These are phyloP conservation scores for Daldinia grandis DNA, from an alignment of 495 filamentous ascomycete genomes.

Conservation along the genomic window DNA sequence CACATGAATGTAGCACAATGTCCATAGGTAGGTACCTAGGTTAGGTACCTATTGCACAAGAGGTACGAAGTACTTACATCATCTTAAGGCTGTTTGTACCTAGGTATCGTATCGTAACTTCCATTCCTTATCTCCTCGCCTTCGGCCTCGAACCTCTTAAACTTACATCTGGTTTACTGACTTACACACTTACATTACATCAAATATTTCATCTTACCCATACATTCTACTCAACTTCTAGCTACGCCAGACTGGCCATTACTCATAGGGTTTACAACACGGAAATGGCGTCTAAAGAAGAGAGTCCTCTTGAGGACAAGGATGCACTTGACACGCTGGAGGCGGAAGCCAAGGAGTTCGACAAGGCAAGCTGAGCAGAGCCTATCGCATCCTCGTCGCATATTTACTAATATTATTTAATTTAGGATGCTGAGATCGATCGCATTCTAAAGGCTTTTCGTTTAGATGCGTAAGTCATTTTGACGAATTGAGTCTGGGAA, in stretches of 20 bases:
- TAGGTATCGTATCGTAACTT: slow-evolving; percentile 20
- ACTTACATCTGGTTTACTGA: neutral
- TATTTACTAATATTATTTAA: slow-evolving; percentile 30
- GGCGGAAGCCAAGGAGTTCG: slow-evolving; percentile 86
- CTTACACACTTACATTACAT: neutral
- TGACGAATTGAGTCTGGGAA: neutral
- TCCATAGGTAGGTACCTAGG: neutral
- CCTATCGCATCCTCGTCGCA: neutral
- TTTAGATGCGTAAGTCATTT: slow-evolving; percentile 43
- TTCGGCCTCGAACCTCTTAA: neutral
- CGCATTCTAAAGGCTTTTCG: slow-evolving; percentile 90
- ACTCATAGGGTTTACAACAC: neutral
- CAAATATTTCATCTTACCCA: neutral
- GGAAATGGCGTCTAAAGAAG: slow-evolving; percentile 36
- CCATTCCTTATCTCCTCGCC: slow-evolving; percentile 18
- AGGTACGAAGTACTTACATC: too few relatives aligned
- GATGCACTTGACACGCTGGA: slow-evolving; percentile 87
- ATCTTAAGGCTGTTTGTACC: too few relatives aligned
- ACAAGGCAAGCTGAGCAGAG: slow-evolving; percentile 67
- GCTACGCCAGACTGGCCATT: neutral
- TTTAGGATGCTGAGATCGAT: slow-evolving; percentile 92
- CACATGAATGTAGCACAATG: too few relatives aligned
- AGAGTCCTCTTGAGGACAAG: slow-evolving; percentile 63
- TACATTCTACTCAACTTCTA: neutral
- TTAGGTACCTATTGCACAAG: too few relatives aligned